Conservation (phyloP, 2,329 filamentous ascomycete genomes). For the Cladorrhinum sp. region DNA sequence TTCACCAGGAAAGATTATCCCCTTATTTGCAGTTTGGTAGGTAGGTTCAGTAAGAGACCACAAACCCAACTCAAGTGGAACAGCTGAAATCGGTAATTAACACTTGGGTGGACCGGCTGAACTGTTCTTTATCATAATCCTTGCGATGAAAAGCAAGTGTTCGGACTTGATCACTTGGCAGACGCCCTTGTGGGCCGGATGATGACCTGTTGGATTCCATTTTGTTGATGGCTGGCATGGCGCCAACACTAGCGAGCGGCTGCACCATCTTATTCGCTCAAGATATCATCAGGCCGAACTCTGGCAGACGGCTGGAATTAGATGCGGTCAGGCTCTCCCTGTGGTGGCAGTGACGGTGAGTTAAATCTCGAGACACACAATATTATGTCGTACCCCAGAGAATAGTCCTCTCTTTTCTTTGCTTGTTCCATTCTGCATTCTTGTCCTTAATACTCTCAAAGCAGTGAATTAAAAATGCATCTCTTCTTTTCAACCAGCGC, state of each 20-base stretch:
- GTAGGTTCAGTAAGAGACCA: no score
- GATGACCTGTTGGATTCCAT: not conserved
- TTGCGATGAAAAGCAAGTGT: not conserved
- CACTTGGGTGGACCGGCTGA: no score
- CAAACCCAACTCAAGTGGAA: no score
- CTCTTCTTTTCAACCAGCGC: not conserved
- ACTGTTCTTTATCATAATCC: no score
- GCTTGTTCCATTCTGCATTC: not conserved
- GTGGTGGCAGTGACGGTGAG: not conserved
- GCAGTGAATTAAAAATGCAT: not conserved
- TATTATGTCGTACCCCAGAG: no score
- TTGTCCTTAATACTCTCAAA: not conserved
- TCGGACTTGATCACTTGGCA: not conserved
- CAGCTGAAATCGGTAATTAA: no score
- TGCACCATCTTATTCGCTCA: not conserved
- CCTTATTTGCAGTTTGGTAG: no score
- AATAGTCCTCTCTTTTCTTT: not conserved
- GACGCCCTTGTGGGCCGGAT: not conserved
- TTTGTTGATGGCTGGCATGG: not conserved
- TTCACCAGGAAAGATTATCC: no score
- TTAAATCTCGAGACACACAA: not conserved
- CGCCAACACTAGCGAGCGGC: not conserved
- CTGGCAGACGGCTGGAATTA: not conserved
- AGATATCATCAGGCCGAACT: not conserved
- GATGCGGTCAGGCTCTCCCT: not conserved